Percentiles rank a stretch among this genome's conserved stretches.
These are phyloP conservation scores for Fusarium compactum DNA, from an alignment of 2,329 filamentous ascomycete species.

Conservation along the genomic window DNA sequence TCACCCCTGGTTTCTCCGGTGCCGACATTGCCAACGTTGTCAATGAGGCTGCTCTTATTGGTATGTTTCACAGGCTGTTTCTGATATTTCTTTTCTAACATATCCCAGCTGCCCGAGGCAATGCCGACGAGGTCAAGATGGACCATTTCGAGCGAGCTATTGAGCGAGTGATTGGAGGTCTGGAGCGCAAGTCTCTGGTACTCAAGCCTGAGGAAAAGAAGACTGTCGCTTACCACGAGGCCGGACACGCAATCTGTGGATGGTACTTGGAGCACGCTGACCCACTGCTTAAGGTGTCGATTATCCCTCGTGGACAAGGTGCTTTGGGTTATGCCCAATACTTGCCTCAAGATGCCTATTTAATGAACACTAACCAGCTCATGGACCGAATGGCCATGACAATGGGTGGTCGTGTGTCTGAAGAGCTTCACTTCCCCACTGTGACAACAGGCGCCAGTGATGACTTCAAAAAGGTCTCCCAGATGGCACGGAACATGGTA, in stretches of 20 bases:
- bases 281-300: slow-evolving; percentile 96
- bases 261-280: slow-evolving; percentile 99
- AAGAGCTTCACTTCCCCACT: slow-evolving; percentile 96
- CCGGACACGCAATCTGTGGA: slow-evolving; percentile 96
- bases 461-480: slow-evolving; percentile 98
- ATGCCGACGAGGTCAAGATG: slow-evolving; percentile 86
- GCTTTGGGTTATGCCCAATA: slow-evolving; percentile 97
- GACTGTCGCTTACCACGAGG: slow-evolving; percentile 97
- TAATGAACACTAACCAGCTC: slow-evolving; percentile 94
- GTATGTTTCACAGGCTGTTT: slow-evolving; percentile 66
- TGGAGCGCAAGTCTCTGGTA: slow-evolving; percentile 97
- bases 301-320: slow-evolving; percentile 95
- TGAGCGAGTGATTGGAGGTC: slow-evolving; percentile 93
- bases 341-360: slow-evolving; percentile 91
- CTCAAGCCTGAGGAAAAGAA: slow-evolving; percentile 94
- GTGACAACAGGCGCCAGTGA: slow-evolving; percentile 95
- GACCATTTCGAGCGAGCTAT: slow-evolving; percentile 96
- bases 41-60: slow-evolving; percentile 96
- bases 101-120: slow-evolving; percentile 79
- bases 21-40: slow-evolving; percentile 99
- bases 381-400: slow-evolving; percentile 99
- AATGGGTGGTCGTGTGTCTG: slow-evolving; percentile 91
- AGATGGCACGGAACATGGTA: slow-evolving; percentile 97
- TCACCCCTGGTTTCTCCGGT: slow-evolving; percentile 96
- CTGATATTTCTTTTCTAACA: slow-evolving; percentile 34